Base-by-base conservation (phyloP, 2,329 filamentous ascomycete species). In the Dothistroma pini region DNA sequence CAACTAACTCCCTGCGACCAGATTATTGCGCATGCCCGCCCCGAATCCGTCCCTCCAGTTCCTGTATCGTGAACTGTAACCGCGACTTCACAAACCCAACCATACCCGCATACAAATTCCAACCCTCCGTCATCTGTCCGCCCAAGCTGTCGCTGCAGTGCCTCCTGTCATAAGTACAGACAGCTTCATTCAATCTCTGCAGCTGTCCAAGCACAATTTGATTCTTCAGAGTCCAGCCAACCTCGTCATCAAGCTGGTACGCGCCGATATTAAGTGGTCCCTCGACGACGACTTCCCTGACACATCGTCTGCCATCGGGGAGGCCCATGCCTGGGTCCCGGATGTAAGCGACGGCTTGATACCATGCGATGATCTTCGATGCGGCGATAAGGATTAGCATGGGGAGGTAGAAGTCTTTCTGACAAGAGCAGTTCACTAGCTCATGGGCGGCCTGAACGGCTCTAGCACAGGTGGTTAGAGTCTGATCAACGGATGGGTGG, bases 361-460 rank as follows among this genome's bases (percentile, higher is more conserved):
- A 66, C 64, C 64, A 66, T 0, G 56, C 57, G 8, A 66, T 38
- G 25, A 64, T 56, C 49, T 64, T 66, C 8, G 64, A 66, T 2
- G 61, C 52, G 44, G 63, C 59, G 22, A 59, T 57, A 9, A 51
- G 56, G 22, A 66, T 60, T 10, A 63, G 19, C 31, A 66, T 49
- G 7, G 62, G 56, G 1, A 66, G 47, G 25, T 62, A 57, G 29
- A 66, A 64, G 48, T 66, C 64, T 49, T 66, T 63, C 5, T 55
- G 25, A 41, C 64, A 66, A 8, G 59, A 53, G 32, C 62, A 66
- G 9, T 60, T 32, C 35, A 66, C 58, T 25, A 66, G 54, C 25
- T 60, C 62, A 32, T 66, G 62, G 34, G 57, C 56, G 25, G 47
- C 58, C 4, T 65, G 62, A 7, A 66, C 60, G 0, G 64, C 64